Evolutionary conservation across 179 eudicot species (phyloP).

Genomic region (Corrigiola litoralis): DNA sequence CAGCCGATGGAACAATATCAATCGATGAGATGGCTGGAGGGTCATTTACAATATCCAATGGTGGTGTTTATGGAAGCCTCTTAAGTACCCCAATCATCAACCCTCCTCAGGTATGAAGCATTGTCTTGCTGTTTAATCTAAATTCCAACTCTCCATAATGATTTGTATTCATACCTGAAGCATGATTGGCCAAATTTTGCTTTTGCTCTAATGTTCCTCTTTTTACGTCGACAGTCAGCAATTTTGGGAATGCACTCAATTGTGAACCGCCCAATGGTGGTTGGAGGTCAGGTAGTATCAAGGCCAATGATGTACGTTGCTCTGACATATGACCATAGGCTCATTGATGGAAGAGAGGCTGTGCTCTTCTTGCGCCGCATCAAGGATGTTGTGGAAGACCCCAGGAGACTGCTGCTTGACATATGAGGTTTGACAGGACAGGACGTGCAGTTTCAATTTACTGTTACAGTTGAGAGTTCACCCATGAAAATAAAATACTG

Average conservation of each 20-base stretch:
- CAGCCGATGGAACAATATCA: constrained; percentile 76
- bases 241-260: constrained; percentile 98
- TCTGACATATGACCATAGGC: constrained; percentile 91
- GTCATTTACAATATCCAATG: constrained; percentile 92
- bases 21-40: constrained; percentile 99
- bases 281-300: constrained; percentile 78
- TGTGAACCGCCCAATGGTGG: constrained; percentile 92
- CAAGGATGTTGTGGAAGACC: constrained; percentile 97
- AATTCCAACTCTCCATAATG: background rate
- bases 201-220: background rate
- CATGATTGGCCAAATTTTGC: background rate
- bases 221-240: constrained; percentile 60
- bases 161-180: background rate
- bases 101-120: constrained; percentile 77
- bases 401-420: constrained; percentile 92
- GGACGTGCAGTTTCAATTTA: constrained; percentile 1
- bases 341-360: constrained; percentile 99
- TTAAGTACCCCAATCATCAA: constrained; percentile 95
- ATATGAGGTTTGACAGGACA: constrained; percentile 39
- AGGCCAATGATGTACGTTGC: constrained; percentile 99
- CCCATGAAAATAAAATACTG: constrained; percentile 20
- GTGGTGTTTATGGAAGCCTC: constrained; percentile 98
- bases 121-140: background rate
- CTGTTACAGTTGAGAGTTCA: constrained; percentile 1
- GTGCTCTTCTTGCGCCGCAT: constrained; percentile 92